Conservation (phyloP, 2,329 filamentous ascomycete genomes). For the Phoma sp. region DNA sequence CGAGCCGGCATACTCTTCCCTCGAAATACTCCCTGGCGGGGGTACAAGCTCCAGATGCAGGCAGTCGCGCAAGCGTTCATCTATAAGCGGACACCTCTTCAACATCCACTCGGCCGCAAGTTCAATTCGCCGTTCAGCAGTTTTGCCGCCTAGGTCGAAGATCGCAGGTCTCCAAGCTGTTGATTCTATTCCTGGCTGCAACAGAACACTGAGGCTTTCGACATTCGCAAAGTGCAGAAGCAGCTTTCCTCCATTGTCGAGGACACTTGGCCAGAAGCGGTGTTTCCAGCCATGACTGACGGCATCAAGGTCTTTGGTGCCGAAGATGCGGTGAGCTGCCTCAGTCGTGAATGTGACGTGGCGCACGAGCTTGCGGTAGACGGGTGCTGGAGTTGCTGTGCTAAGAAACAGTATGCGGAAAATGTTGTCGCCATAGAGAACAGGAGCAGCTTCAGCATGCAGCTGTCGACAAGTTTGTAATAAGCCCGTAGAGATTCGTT, state of each 20-base stretch:
- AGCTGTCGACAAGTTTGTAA: slow-evolving; percentile 53
- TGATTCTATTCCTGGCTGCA: slow-evolving; percentile 28
- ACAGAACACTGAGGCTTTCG: slow-evolving; percentile 31
- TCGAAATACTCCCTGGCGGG: slow-evolving; percentile 11
- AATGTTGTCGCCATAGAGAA: slow-evolving; percentile 58
- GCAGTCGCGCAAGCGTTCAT: slow-evolving; percentile 31
- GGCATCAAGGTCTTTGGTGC: slow-evolving; percentile 28
- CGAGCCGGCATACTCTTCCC: slow-evolving; percentile 29
- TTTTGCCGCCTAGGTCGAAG: slow-evolving; percentile 32
- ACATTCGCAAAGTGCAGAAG: slow-evolving; percentile 35
- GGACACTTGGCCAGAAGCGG: slow-evolving; percentile 39
- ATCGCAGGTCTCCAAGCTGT: slow-evolving; percentile 36
- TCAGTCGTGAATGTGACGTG: slow-evolving; percentile 33
- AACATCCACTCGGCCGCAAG: slow-evolving; percentile 38
- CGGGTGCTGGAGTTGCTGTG: slow-evolving; percentile 13
- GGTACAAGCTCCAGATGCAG: slow-evolving; percentile 38
- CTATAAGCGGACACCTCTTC: slow-evolving; percentile 27
- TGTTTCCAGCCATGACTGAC: slow-evolving; percentile 39
- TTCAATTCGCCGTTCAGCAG: slow-evolving; percentile 34
- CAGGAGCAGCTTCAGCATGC: slow-evolving; percentile 51
- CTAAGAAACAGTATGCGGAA: slow-evolving; percentile 46
- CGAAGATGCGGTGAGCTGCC: slow-evolving; percentile 32
- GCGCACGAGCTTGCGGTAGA: slow-evolving; percentile 30
- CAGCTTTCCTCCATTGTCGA: slow-evolving; percentile 22
- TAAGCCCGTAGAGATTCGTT: slow-evolving; percentile 28